phyloP scores from a whole-genome alignment of 2,329 filamentous ascomycete species.

The Esteya vermicola region DNA sequence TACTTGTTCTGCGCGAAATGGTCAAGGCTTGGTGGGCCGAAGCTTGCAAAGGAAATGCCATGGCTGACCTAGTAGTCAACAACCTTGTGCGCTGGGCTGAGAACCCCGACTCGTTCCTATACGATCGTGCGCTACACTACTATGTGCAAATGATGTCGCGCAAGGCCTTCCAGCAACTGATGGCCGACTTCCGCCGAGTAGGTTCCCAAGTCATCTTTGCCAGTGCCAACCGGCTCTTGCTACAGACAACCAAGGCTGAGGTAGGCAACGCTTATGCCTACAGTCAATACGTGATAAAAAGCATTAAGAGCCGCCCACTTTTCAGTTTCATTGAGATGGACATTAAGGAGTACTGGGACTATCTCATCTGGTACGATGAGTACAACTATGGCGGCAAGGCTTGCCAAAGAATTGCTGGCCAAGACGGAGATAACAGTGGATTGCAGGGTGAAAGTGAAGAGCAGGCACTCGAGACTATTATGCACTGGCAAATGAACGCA shows the following conservation, averaged over 20 bases:
- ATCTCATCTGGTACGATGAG: slow-evolving; percentile 96
- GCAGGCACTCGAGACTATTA: slow-evolving; percentile 52
- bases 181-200: slow-evolving; percentile 90
- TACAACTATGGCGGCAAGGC: slow-evolving; percentile 97
- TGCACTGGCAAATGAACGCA: slow-evolving; percentile 95
- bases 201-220: slow-evolving; percentile 95
- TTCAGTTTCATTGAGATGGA: slow-evolving; percentile 97
- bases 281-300: slow-evolving; percentile 94
- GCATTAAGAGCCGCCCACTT: slow-evolving; percentile 84
- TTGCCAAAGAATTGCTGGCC: slow-evolving; percentile 66
- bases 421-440: not conserved
- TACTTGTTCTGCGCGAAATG: slow-evolving; percentile 89
- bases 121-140: slow-evolving; percentile 86
- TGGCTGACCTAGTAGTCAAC: slow-evolving; percentile 96
- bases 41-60: slow-evolving; percentile 74
- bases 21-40: slow-evolving; percentile 98
- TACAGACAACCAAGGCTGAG: slow-evolving; percentile 93
- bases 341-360: slow-evolving; percentile 99
- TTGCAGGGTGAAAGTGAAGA: too few species aligned
- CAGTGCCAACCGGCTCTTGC: slow-evolving; percentile 70
- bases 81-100: slow-evolving; percentile 97
- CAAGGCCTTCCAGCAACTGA: slow-evolving; percentile 92
- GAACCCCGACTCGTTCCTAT: slow-evolving; percentile 83
- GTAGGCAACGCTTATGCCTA: slow-evolving; percentile 95
- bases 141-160: slow-evolving; percentile 98